A percentile compares a stretch with the other conserved stretches of the same genome.
Evolutionary conservation across 495 filamentous ascomycete genomes (phyloP).

Genomic region (Penicillium turbatum): DNA sequence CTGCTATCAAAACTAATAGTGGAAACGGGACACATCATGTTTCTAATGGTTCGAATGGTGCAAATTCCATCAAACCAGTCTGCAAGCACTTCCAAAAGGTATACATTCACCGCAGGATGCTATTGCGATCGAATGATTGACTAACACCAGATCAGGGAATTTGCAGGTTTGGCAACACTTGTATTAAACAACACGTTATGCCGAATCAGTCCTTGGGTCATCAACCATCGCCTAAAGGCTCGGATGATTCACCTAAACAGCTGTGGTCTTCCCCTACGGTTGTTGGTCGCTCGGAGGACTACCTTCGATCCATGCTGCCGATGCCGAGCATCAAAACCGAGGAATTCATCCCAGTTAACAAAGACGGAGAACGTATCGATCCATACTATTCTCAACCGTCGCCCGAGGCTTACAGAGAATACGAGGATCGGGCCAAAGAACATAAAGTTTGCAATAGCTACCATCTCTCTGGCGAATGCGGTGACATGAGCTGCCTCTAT

Average conservation of each 20-base stretch:
- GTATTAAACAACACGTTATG: conserved; percentile 37
- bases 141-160: conserved; percentile 27
- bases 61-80: conserved; percentile 19
- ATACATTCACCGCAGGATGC: not conserved
- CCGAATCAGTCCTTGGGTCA: conserved; percentile 22
- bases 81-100: conserved; percentile 44
- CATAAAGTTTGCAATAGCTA: conserved; percentile 42
- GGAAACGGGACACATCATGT: not conserved
- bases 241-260: conserved; percentile 7
- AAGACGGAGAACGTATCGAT: conserved; percentile 43
- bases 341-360: conserved; percentile 41
- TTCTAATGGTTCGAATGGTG: not conserved
- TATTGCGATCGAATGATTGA: not conserved
- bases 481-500: conserved; percentile 33
- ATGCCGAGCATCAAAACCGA: conserved; percentile 21
- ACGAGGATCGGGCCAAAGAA: conserved; percentile 31
- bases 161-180: conserved; percentile 37
- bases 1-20: conserved; percentile 10
- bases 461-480: conserved; percentile 39
- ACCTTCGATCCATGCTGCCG: conserved; percentile 25
- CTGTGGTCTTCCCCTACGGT: conserved; percentile 16
- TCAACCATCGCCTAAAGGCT: conserved; percentile 16
- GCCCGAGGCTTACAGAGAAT: conserved; percentile 28
- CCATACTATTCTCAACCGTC: conserved; percentile 26
- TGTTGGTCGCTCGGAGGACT: conserved; percentile 23